Conservation (phyloP, 1,284 basidiomycete genomes). For the Inonotus hispidus region DNA sequence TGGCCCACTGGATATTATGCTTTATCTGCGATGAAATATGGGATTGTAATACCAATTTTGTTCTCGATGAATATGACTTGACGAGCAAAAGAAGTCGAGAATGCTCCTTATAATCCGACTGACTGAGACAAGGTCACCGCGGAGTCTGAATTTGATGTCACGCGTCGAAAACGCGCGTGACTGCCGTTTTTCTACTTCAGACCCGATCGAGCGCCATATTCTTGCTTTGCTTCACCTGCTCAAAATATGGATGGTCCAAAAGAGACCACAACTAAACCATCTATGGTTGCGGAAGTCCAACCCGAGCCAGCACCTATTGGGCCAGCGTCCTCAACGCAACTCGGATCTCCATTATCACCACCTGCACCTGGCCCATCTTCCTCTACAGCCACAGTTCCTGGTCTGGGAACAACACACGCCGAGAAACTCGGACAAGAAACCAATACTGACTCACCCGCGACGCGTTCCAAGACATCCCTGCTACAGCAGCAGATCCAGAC, state of each 20-base stretch:
- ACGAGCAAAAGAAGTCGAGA: no score
- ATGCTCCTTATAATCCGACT: no score
- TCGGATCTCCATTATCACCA: neutral
- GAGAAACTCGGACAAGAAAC: neutral
- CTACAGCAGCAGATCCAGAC: constrained; percentile 8
- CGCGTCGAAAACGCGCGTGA: no score
- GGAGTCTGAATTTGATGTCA: no score
- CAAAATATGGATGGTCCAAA: neutral
- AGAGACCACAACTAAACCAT: neutral
- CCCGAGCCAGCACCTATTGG: neutral
- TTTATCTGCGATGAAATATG: no score
- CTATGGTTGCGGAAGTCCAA: neutral
- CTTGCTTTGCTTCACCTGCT: neutral
- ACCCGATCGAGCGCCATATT: neutral
- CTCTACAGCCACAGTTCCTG: neutral
- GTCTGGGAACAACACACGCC: neutral
- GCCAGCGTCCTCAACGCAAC: neutral
- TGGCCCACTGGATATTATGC: no score
- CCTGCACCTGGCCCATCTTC: no score
- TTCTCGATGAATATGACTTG: no score
- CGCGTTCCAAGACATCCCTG: constrained; percentile 4
- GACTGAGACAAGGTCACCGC: no score
- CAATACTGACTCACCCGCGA: neutral
- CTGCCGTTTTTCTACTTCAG: neutral
- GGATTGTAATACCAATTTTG: no score